Conservation (phyloP, 2,329 filamentous ascomycete species). For the Botrytis elliptica region DNA sequence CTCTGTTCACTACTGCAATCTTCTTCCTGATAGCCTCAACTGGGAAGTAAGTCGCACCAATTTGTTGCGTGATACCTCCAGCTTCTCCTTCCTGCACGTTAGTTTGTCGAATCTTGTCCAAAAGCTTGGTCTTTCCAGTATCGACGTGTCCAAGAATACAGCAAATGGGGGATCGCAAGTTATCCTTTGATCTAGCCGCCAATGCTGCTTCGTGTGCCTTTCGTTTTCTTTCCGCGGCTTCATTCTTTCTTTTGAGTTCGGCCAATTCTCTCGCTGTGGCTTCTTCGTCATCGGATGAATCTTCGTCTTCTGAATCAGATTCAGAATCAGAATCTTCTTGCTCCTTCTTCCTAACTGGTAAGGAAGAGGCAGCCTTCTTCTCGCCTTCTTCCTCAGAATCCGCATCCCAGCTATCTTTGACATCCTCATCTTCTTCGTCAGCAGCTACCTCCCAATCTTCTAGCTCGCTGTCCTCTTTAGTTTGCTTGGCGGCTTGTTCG, state of each 20-base stretch:
- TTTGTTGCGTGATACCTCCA: slow-evolving; percentile 98
- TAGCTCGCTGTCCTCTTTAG: slow-evolving; percentile 58
- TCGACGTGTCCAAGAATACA: slow-evolving; percentile 99
- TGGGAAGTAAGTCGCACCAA: slow-evolving; percentile 98
- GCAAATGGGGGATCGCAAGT: slow-evolving; percentile 96
- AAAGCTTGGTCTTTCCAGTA: slow-evolving; percentile 98
- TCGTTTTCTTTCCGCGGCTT: slow-evolving; percentile 83
- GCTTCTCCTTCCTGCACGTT: slow-evolving; percentile 99
- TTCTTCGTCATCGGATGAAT: slow-evolving; percentile 62
- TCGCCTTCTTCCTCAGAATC: slow-evolving; percentile 67
- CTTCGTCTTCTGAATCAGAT: slow-evolving; percentile 53
- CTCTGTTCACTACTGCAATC: slow-evolving; percentile 88
- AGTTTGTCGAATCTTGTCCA: slow-evolving; percentile 97
- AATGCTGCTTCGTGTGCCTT: slow-evolving; percentile 89
- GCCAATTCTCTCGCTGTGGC: slow-evolving; percentile 70
- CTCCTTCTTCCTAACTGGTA: slow-evolving; percentile 31
- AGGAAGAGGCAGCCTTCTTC: slow-evolving; percentile 39
- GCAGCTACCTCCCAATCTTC: slow-evolving; percentile 88
- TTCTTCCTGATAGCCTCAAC: slow-evolving; percentile 90
- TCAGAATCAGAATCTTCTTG: slow-evolving; percentile 63
- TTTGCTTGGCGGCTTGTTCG: slow-evolving; percentile 54
- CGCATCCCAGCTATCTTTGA: slow-evolving; percentile 96
- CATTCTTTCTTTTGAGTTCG: slow-evolving; percentile 76
- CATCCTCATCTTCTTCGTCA: slow-evolving; percentile 69
- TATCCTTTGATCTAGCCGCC: slow-evolving; percentile 86